Conservation (phyloP, 148 eudicot species). For the Chenopodium album region DNA sequence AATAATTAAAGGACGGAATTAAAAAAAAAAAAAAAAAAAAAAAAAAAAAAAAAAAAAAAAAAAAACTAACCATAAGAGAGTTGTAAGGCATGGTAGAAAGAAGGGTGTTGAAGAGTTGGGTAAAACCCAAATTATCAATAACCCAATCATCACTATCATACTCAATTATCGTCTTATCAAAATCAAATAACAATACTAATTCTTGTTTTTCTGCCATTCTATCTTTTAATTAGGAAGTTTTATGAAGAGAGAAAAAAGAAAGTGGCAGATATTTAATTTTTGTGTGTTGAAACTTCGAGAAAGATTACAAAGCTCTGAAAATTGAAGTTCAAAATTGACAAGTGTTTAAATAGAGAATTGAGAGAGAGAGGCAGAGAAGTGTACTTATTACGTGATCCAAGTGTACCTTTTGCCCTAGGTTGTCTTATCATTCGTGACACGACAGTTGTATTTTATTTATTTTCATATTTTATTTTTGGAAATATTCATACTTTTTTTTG, state of each 20-base stretch:
- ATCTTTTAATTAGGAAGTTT: not conserved
- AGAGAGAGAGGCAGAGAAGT: not conserved
- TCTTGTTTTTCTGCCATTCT: conserved; percentile 14
- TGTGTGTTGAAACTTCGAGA: no score
- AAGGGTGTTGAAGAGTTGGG: conserved; percentile 54
- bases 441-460: not conserved
- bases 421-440: not conserved
- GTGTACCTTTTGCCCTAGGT: not conserved
- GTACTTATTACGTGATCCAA: not conserved
- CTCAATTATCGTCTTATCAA: conserved; percentile 72
- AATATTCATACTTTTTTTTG: not conserved
- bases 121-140: conserved; percentile 51
- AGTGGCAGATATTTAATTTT: not conserved
- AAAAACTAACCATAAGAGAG: conserved; percentile 47
- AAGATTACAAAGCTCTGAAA: no score
- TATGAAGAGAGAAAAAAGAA: not conserved
- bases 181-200: conserved; percentile 59
- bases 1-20: not conserved
- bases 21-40: no score
- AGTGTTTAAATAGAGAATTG: not conserved
- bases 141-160: conserved; percentile 77
- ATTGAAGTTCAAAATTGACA: not conserved
- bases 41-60: not conserved
- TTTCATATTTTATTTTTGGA: not conserved
- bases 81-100: conserved; percentile 69